These are phyloP conservation scores for Zygotorulaspora danielsina DNA, from an alignment of 805 yeast species.

Conservation along the genomic window DNA sequence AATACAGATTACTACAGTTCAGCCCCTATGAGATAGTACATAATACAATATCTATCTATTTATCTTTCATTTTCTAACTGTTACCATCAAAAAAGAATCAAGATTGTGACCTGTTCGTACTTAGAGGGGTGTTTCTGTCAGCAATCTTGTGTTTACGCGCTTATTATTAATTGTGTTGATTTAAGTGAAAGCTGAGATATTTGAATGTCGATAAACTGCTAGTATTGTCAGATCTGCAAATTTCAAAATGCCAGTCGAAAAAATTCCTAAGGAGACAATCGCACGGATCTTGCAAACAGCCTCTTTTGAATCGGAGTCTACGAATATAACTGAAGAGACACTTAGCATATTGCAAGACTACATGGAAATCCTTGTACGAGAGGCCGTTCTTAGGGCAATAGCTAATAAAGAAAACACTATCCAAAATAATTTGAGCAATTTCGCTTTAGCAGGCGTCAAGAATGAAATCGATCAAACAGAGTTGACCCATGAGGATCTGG, in stretches of 20 bases:
- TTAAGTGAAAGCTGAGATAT: too few species aligned
- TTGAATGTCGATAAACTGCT: too few species aligned
- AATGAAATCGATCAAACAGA: slow-evolving; percentile 9
- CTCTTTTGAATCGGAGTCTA: slow-evolving; percentile 20
- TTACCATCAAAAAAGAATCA: too few species aligned
- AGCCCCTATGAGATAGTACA: too few species aligned
- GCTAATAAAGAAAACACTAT: slow-evolving; percentile 22
- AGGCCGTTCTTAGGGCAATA: slow-evolving; percentile 29
- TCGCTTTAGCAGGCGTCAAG: background rate
- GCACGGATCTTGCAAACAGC: slow-evolving; percentile 23
- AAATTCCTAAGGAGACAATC: slow-evolving; percentile 23
- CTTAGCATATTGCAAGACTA: slow-evolving; percentile 24
- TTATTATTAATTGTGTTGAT: too few species aligned
- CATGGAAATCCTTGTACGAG: slow-evolving; percentile 29
- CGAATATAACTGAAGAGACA: slow-evolving; percentile 24
- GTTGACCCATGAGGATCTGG: slow-evolving; percentile 29
- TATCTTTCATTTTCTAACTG: too few species aligned
- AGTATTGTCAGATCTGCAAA: too few species aligned
- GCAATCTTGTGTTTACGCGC: too few species aligned
- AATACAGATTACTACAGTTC: too few species aligned
- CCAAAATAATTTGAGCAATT: slow-evolving; percentile 1
- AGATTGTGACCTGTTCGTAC: too few species aligned
- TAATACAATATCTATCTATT: too few species aligned
- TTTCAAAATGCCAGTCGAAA: slow-evolving; percentile 8
- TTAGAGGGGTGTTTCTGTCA: too few species aligned